These are phyloP conservation scores for Aurinia saxatilis DNA, from an alignment of 345 rosid species.

Conservation along the genomic window DNA sequence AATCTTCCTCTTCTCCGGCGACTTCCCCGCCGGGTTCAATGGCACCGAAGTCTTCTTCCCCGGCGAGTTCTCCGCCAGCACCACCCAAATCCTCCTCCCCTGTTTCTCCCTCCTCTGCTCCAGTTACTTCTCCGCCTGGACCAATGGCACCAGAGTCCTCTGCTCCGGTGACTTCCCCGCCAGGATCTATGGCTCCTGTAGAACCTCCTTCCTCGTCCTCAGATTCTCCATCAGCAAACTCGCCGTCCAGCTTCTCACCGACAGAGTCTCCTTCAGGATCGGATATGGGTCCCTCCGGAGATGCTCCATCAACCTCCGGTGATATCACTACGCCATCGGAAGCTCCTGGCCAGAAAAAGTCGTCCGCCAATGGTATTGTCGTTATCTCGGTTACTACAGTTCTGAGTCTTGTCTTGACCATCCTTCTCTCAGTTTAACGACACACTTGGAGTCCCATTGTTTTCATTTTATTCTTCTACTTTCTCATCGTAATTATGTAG, in stretches of 20 bases:
- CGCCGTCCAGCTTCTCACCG: too few species aligned
- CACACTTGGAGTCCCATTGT: constrained; percentile 12
- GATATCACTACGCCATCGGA: constrained; percentile 10
- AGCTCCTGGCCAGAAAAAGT: constrained; percentile 10
- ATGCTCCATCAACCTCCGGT: constrained; percentile 10
- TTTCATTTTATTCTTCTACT: neutral
- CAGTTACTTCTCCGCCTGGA: constrained; percentile 4
- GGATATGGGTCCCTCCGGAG: neutral
- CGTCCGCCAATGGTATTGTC: constrained; percentile 13
- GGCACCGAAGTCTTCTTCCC: constrained; percentile 8
- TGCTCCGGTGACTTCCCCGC: neutral
- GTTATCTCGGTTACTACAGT: constrained; percentile 14
- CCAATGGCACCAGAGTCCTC: constrained; percentile 21
- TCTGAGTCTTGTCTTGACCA: constrained; percentile 4
- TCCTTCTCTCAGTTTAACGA: constrained; percentile 8
- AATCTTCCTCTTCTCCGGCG: constrained; percentile 27
- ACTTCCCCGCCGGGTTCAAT: constrained; percentile 11
- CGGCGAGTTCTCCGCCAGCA: neutral
- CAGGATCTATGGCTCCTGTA: neutral
- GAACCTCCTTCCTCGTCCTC: constrained; percentile 14
- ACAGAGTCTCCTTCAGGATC: neutral
- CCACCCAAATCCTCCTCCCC: neutral
- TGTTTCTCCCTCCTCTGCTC: constrained; percentile 16
- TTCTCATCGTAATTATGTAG: constrained; percentile 8
- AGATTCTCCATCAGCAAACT: neutral